Conservation (phyloP, 75 land plant genomes). For the Pseudotsuga menziesii region DNA sequence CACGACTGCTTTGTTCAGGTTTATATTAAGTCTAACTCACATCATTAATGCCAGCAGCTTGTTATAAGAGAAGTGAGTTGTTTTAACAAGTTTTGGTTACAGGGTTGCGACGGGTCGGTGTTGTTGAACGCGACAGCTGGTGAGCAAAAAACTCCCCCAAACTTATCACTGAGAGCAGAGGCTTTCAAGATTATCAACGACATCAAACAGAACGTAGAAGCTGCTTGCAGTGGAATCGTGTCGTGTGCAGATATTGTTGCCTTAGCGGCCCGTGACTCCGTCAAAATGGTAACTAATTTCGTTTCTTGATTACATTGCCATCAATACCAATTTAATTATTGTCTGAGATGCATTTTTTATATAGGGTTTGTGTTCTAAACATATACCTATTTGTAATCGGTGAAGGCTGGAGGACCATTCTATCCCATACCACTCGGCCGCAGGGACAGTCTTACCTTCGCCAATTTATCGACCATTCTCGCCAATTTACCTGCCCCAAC, state of each 20-base stretch:
- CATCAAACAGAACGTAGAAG: conserved; percentile 23
- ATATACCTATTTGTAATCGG: too few species aligned
- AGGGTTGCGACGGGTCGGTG: conserved; percentile 62
- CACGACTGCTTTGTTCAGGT: conserved; percentile 3
- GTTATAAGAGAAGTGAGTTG: too few species aligned
- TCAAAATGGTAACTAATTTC: conserved; percentile 15
- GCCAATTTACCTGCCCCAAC: conserved; percentile 10
- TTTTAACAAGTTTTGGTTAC: too few species aligned
- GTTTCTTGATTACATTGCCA: not conserved
- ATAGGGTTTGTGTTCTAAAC: not conserved
- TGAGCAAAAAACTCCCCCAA: conserved; percentile 39
- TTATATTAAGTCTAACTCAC: too few species aligned
- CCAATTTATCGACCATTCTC: not conserved
- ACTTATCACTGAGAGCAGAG: conserved; percentile 29
- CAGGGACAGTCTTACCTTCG: not conserved
- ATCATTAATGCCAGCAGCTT: too few species aligned
- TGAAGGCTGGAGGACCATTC: not conserved
- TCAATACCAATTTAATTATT: not conserved
- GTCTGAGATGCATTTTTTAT: not conserved
- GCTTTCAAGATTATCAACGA: conserved; percentile 39
- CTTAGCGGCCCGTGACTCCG: conserved; percentile 40
- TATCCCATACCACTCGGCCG: conserved; percentile 2
- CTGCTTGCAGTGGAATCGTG: conserved; percentile 32
- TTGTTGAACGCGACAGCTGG: conserved; percentile 35
- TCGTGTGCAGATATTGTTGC: conserved; percentile 53